These are phyloP conservation scores for Aechmea fasciata DNA, from an alignment of 176 grass and related monocot species.

Conservation along the genomic window DNA sequence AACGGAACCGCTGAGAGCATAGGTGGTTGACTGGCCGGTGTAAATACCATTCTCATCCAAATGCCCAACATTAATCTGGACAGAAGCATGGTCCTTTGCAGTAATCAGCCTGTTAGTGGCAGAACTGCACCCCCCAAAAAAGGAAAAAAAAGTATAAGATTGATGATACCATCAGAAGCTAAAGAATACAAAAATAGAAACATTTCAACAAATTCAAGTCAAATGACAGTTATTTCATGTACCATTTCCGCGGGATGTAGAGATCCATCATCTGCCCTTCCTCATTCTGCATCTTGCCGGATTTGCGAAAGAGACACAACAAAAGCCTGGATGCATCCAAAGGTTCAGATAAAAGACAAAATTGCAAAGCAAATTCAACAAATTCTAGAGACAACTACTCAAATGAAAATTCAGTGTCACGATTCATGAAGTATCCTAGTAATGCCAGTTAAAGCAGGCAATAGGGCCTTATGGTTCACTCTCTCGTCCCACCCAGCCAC, in stretches of 20 bases:
- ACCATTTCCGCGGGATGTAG: conserved; percentile 60
- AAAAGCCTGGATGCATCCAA: conserved; percentile 4
- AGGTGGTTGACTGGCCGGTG: conserved; percentile 50
- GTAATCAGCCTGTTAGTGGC: conserved; percentile 57
- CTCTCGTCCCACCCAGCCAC: too few species aligned
- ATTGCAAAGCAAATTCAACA: not conserved
- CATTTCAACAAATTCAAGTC: not conserved
- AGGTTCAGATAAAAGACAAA: conserved; percentile 8
- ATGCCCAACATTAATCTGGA: conserved; percentile 75
- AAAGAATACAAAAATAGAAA: not conserved
- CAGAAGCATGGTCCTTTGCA: conserved; percentile 63
- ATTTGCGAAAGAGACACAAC: not conserved
- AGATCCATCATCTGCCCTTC: conserved; percentile 68
- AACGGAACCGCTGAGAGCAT: conserved; percentile 67
- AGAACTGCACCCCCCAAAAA: conserved; percentile 31
- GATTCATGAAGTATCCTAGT: too few species aligned
- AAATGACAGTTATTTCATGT: not conserved
- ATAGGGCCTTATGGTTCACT: too few species aligned
- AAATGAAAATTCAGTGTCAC: too few species aligned
- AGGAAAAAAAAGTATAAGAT: not conserved
- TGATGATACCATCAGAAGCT: not conserved
- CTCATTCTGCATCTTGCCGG: conserved; percentile 53
- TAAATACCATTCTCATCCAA: conserved; percentile 69
- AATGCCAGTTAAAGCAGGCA: too few species aligned
- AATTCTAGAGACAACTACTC: too few species aligned